These are phyloP conservation scores for Komagataella mondaviorum DNA, from an alignment of 805 yeast genomes.

Conservation along the genomic window DNA sequence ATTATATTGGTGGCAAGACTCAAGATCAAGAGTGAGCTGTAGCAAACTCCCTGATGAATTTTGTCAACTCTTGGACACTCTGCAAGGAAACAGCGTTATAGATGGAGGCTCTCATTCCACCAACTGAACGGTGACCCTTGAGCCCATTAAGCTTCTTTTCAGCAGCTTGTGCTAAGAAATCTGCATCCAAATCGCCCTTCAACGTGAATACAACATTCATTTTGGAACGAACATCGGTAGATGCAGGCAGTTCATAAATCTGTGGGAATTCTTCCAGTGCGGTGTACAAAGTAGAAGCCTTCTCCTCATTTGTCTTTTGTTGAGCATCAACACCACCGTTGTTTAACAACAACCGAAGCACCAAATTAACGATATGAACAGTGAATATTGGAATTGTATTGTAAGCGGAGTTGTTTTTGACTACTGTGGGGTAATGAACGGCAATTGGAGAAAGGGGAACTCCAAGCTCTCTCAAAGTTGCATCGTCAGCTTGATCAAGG, in stretches of 20 bases:
- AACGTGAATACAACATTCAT: slow-evolving; percentile 93
- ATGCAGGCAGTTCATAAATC: slow-evolving; percentile 57
- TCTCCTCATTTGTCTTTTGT: slow-evolving; percentile 39
- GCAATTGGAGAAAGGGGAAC: slow-evolving; percentile 86
- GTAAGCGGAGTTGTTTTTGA: slow-evolving; percentile 82
- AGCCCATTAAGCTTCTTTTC: slow-evolving; percentile 53
- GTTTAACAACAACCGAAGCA: slow-evolving; percentile 44
- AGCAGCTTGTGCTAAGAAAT: slow-evolving; percentile 55
- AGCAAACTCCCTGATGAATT: slow-evolving; percentile 51
- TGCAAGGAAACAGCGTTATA: slow-evolving; percentile 73
- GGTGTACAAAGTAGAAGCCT: slow-evolving; percentile 51
- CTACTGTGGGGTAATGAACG: slow-evolving; percentile 74
- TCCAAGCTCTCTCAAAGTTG: slow-evolving; percentile 39
- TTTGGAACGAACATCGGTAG: slow-evolving; percentile 50
- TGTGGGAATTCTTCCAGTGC: slow-evolving; percentile 55
- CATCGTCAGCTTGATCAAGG: slow-evolving; percentile 53
- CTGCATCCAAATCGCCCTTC: slow-evolving; percentile 42
- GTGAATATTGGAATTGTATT: slow-evolving; percentile 95
- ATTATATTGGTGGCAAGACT: slow-evolving; percentile 33
- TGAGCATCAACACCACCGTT: slow-evolving; percentile 66
- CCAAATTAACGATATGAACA: slow-evolving; percentile 73
- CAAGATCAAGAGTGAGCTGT: slow-evolving; percentile 13
- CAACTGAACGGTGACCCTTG: slow-evolving; percentile 94
- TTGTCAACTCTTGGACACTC: slow-evolving; percentile 42
- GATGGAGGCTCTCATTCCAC: slow-evolving; percentile 89